phyloP scores from a whole-genome alignment of 192 early-diverging fungal genomes.

The Phycomyces nitens region DNA sequence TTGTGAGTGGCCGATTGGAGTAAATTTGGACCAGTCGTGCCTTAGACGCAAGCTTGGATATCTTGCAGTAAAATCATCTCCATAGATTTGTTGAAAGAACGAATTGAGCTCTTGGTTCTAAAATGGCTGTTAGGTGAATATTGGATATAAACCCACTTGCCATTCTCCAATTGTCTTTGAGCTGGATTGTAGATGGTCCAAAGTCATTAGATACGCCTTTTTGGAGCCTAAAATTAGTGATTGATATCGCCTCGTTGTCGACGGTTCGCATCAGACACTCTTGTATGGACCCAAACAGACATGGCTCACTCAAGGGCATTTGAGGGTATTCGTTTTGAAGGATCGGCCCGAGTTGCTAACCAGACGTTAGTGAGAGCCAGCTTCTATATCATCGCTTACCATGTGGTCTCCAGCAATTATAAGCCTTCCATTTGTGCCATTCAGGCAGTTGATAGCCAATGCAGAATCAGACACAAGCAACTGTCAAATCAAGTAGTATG shows the following conservation, averaged over 20 bases:
- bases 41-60: conserved; percentile 13
- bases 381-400: not conserved
- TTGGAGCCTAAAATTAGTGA: conserved; percentile 22
- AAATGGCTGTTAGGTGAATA: not conserved
- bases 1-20: not conserved
- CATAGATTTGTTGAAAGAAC: conserved; percentile 50
- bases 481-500: conserved; percentile 7
- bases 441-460: conserved; percentile 42
- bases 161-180: conserved; percentile 54
- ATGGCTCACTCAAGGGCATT: conserved; percentile 22
- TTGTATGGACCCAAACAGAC: conserved; percentile 49
- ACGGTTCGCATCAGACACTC: conserved; percentile 44
- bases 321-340: conserved; percentile 40
- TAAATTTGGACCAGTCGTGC: not conserved
- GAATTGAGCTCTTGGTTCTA: conserved; percentile 47
- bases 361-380: not conserved
- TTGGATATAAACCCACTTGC: conserved; percentile 22
- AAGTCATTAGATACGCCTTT: conserved; percentile 35
- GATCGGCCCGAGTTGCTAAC: conserved; percentile 46
- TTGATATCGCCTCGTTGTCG: conserved; percentile 19
- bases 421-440: conserved; percentile 28
- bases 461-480: conserved; percentile 42
- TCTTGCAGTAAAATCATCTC: conserved; percentile 29
- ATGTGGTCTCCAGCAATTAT: conserved; percentile 57
- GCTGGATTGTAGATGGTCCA: conserved; percentile 46